phyloP scores from a whole-genome alignment of 2,329 filamentous ascomycete genomes.

The Periconia digitata region DNA sequence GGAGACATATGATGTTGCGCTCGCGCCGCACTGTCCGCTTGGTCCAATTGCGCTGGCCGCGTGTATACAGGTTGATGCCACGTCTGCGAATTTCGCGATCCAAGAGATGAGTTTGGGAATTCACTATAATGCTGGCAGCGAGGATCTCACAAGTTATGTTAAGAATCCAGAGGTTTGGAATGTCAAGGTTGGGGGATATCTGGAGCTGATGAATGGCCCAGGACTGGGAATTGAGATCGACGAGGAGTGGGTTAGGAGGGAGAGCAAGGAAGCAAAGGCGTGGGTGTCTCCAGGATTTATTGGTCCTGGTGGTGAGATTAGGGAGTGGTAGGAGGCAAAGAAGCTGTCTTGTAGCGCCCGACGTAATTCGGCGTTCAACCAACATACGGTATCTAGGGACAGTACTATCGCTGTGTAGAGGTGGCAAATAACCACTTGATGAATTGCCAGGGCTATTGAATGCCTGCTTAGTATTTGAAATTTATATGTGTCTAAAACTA shows the following conservation, averaged over 20 bases:
- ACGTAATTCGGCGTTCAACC: too few species aligned
- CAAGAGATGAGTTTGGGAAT: slow-evolving; percentile 80
- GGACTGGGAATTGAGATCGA: slow-evolving; percentile 70
- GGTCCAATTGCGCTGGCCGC: slow-evolving; percentile 74
- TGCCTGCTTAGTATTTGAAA: too few species aligned
- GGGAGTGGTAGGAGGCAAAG: slow-evolving; percentile 72
- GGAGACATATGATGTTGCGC: slow-evolving; percentile 71
- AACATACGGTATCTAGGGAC: too few species aligned
- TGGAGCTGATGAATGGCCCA: slow-evolving; percentile 60
- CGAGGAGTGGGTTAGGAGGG: slow-evolving; percentile 65
- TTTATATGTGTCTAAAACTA: too few species aligned
- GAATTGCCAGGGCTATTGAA: too few species aligned
- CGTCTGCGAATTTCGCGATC: slow-evolving; percentile 66
- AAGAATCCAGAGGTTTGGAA: slow-evolving; percentile 66
- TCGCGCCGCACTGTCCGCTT: slow-evolving; percentile 73
- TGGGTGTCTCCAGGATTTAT: slow-evolving; percentile 70
- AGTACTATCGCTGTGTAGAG: too few species aligned
- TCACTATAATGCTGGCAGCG: slow-evolving; percentile 65
- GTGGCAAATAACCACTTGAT: too few species aligned
- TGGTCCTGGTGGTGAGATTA: slow-evolving; percentile 65
- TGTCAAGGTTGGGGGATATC: slow-evolving; percentile 63
- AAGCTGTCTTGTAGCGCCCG: too few species aligned
- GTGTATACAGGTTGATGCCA: slow-evolving; percentile 65
- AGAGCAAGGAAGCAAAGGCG: slow-evolving; percentile 61
- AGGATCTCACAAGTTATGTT: slow-evolving; percentile 60